Conservation (phyloP, 306 rosid genomes). For the Prunus armeniaca region DNA sequence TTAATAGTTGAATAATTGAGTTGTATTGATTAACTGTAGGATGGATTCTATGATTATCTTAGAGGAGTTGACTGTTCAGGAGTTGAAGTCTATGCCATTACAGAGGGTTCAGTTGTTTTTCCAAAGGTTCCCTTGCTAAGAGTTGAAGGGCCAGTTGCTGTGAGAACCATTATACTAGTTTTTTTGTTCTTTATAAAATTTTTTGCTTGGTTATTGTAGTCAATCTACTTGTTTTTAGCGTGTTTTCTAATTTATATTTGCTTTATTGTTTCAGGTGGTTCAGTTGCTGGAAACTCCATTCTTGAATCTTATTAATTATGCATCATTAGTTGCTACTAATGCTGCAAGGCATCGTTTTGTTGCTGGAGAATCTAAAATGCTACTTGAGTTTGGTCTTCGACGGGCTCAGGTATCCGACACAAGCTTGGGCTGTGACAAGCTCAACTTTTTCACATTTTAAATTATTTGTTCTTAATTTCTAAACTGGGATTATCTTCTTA, state of each 20-base stretch:
- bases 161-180: slow-evolving; percentile 42
- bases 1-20: slow-evolving; percentile 14
- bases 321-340: slow-evolving; percentile 87
- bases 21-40: slow-evolving; percentile 54
- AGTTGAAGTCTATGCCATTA: slow-evolving; percentile 81
- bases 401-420: slow-evolving; percentile 82
- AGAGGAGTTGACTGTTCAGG: slow-evolving; percentile 83
- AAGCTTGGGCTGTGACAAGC: slow-evolving; percentile 60
- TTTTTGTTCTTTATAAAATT: not conserved
- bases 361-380: slow-evolving; percentile 82
- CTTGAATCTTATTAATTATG: slow-evolving; percentile 68
- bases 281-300: slow-evolving; percentile 92
- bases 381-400: slow-evolving; percentile 91
- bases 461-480: slow-evolving; percentile 14
- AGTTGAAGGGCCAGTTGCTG: slow-evolving; percentile 96
- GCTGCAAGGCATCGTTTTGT: slow-evolving; percentile 94
- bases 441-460: slow-evolving; percentile 28
- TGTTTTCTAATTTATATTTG: slow-evolving; percentile 11
- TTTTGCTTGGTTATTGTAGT: slow-evolving; percentile 4
- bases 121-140: slow-evolving; percentile 91
- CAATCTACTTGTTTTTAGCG: not conserved
- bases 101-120: slow-evolving; percentile 92
- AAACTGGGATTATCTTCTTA: slow-evolving; percentile 1
- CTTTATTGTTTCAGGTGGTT: slow-evolving; percentile 58
- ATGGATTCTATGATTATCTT: slow-evolving; percentile 81